Conservation (phyloP, 2,329 filamentous ascomycete species). For the Sarocladiaceae sp. region DNA sequence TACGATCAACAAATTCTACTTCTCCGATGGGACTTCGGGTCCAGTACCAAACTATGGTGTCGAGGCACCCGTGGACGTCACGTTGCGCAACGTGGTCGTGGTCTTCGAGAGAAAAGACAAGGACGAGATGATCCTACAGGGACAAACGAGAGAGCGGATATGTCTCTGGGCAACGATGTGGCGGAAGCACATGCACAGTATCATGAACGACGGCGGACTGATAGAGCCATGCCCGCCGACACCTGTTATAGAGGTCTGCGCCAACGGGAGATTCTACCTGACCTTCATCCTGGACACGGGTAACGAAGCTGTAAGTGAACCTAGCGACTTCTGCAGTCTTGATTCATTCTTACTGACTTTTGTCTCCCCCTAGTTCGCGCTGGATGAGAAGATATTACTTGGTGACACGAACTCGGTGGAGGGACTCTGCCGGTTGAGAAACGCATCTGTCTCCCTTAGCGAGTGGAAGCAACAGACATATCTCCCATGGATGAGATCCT, state of each 20-base stretch:
- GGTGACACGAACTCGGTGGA: slow-evolving; percentile 6
- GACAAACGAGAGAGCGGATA: neutral
- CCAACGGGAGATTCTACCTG: neutral
- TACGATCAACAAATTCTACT: slow-evolving; percentile 6
- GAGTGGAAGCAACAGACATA: no score
- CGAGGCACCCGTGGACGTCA: neutral
- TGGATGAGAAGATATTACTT: neutral
- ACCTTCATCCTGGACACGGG: slow-evolving; percentile 4
- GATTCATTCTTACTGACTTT: neutral
- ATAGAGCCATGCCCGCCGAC: neutral
- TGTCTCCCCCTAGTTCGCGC: neutral
- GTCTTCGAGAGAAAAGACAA: neutral
- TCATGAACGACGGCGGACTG: neutral
- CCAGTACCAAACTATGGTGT: neutral
- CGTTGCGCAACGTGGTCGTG: neutral
- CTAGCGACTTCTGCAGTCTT: neutral
- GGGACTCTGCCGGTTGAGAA: neutral
- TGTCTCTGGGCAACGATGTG: slow-evolving; percentile 6
- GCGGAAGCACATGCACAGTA: neutral
- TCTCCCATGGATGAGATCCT: no score
- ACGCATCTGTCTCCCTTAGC: slow-evolving; percentile 2
- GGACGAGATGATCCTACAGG: neutral
- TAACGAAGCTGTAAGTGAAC: neutral
- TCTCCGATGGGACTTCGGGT: neutral
- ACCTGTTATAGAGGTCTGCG: slow-evolving; percentile 1